Base-by-base conservation (phyloP, 768 basidiomycete species). In the Royoungia palumana region DNA sequence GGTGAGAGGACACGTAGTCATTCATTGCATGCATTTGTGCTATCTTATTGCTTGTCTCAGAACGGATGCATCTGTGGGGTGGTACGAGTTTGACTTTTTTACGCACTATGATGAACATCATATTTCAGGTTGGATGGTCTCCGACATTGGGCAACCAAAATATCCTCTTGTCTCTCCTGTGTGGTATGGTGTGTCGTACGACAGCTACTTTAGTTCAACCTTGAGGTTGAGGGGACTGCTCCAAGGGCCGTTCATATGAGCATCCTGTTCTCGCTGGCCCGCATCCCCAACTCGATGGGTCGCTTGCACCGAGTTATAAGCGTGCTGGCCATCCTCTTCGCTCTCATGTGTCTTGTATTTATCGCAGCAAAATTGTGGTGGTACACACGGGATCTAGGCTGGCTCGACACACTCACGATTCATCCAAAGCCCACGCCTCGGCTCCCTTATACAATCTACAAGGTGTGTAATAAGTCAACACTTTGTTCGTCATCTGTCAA, bases 211-310 rank as follows among this genome's bases (percentile, higher is more conserved):
- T 27, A n/a, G 10, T 30, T 39, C 17, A 24, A 36, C 13, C n/a
- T 19, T 60, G 0, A 55, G 32, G 8, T 16, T 60, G 0, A 55
- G 32, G 8, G 13, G 11, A 25, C 22, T 43, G 4, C 12, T 38
- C 25, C 9, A 42, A 64, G 57, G 62, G 47, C 47, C 39, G 53
- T 61, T n/a, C 61, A 62, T n/a, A 46, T 54, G 53, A 62, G 58
- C 35, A 50, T 58, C 35, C 20, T 56, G 25, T 51, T 55, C 20
- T 63, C 62, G 17, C 36, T 63, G 28, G 54, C 46, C 39, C 61
- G 62, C 32, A 50, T 63, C 14, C 43, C 43, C 25, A 50, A 57
- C 46, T 41, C 52, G 2, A 38, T 53, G 9, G 17, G 44, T 30
- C 16, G 9, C 20, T 44, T 41, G 38, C 56, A 43, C 24, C 51